These are phyloP conservation scores for Hypoxylon sp. DNA, from an alignment of 2,329 filamentous ascomycete genomes.

Conservation along the genomic window DNA sequence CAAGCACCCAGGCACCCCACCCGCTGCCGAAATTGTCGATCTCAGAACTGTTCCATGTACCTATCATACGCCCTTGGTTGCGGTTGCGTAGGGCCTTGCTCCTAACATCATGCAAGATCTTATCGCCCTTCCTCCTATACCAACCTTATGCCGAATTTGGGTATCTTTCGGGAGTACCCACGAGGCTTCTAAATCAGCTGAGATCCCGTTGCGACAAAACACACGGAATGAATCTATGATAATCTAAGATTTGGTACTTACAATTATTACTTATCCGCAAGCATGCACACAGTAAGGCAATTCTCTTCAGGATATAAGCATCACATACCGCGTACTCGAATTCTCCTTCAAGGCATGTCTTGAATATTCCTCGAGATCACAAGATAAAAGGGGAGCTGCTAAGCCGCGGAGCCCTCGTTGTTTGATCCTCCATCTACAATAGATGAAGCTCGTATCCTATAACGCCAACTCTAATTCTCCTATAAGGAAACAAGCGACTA, in stretches of 20 bases:
- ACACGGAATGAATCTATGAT: background rate
- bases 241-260: background rate
- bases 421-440: slow-evolving; percentile 32
- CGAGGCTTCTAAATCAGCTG: background rate
- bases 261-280: background rate
- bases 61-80: slow-evolving; percentile 6
- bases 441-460: slow-evolving; percentile 24
- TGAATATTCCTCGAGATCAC: slow-evolving; percentile 1
- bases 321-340: background rate
- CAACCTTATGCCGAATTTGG: background rate
- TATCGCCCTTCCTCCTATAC: slow-evolving; percentile 3
- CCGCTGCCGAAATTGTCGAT: slow-evolving; percentile 5
- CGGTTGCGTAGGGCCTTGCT: background rate
- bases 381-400: slow-evolving; percentile 17
- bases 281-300: background rate
- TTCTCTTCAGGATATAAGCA: background rate
- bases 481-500: slow-evolving; percentile 9
- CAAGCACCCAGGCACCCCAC: slow-evolving; percentile 16
- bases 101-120: slow-evolving; percentile 17
- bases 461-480: slow-evolving; percentile 16
- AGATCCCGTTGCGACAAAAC: background rate
- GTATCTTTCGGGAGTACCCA: background rate
- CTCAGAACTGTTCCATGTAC: background rate
- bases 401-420: slow-evolving; percentile 15
- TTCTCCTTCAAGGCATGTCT: background rate